Conservation (phyloP, 1,284 basidiomycete species). For the Pisolithus thermaeus region DNA sequence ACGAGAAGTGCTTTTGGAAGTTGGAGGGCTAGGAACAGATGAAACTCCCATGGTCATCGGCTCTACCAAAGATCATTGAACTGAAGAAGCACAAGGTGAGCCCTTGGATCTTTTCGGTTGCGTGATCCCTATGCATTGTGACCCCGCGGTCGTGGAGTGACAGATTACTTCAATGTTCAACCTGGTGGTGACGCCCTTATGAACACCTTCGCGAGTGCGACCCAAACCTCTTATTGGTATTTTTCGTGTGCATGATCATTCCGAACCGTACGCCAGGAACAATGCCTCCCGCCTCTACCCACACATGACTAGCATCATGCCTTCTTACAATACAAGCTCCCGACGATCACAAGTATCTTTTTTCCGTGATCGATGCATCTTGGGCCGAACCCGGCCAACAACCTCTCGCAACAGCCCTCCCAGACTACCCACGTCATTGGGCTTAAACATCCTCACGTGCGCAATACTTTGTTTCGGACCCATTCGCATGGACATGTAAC, state of each 20-base stretch:
- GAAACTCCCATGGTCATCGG: too few relatives aligned
- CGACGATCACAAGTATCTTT: slow-evolving; percentile 93
- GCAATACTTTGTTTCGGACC: slow-evolving; percentile 89
- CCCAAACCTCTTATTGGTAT: slow-evolving; percentile 76
- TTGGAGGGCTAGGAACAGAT: too few relatives aligned
- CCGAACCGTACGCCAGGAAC: slow-evolving; percentile 85
- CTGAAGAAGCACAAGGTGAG: slow-evolving; percentile 37
- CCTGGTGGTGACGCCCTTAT: slow-evolving; percentile 91
- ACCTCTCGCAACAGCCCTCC: slow-evolving; percentile 84
- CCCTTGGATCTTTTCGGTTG: slow-evolving; percentile 2
- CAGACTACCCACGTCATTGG: slow-evolving; percentile 87
- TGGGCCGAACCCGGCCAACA: slow-evolving; percentile 95
- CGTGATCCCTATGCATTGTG: slow-evolving; percentile 58
- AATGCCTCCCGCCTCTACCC: slow-evolving; percentile 87
- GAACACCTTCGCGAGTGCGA: slow-evolving; percentile 98
- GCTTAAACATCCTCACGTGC: slow-evolving; percentile 91
- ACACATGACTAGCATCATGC: slow-evolving; percentile 58
- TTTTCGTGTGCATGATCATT: slow-evolving; percentile 79
- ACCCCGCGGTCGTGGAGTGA: slow-evolving; percentile 89
- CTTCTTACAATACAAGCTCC: slow-evolving; percentile 98
- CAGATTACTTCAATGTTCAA: slow-evolving; percentile 90
- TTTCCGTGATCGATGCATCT: slow-evolving; percentile 98
- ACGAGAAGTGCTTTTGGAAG: too few relatives aligned
- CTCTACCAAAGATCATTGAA: too few relatives aligned
- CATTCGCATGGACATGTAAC: slow-evolving; percentile 93